phyloP scores from a whole-genome alignment of 2,329 filamentous ascomycete species.

The Nothophoma quercina region DNA sequence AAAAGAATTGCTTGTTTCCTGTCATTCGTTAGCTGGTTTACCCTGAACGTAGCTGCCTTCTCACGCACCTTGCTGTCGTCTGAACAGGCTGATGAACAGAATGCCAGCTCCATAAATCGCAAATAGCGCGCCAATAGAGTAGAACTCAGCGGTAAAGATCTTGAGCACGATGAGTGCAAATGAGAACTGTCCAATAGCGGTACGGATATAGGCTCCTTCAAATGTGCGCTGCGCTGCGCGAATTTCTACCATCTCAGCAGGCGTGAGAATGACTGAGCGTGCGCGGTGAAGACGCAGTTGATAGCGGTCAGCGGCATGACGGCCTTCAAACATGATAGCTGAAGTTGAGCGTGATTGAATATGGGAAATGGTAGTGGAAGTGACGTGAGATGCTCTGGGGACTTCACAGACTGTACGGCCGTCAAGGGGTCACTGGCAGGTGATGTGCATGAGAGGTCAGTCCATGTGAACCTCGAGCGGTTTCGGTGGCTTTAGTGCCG shows the following conservation, averaged over 20 bases:
- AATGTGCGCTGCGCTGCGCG: slow-evolving; percentile 95
- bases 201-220: slow-evolving; percentile 95
- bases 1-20: slow-evolving; percentile 91
- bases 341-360: neutral
- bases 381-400: neutral
- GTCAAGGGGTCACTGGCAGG: slow-evolving; percentile 7
- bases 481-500: slow-evolving; percentile 14
- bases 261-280: slow-evolving; percentile 80
- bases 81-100: slow-evolving; percentile 81
- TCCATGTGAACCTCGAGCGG: slow-evolving; percentile 7
- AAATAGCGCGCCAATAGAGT: slow-evolving; percentile 94
- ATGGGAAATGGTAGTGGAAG: neutral
- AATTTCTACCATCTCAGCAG: slow-evolving; percentile 89
- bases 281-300: slow-evolving; percentile 84
- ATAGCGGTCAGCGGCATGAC: slow-evolving; percentile 75
- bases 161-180: slow-evolving; percentile 94
- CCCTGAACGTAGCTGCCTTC: neutral
- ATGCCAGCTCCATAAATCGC: slow-evolving; percentile 89
- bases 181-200: slow-evolving; percentile 91
- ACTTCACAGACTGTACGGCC: neutral
- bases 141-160: slow-evolving; percentile 97
- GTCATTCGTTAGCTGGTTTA: slow-evolving; percentile 20
- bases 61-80: slow-evolving; percentile 74
- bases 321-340: slow-evolving; percentile 47
- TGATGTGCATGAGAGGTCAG: slow-evolving; percentile 2